These are phyloP conservation scores for Phlebiopsis flavidoalba DNA, from an alignment of 768 basidiomycete genomes.

Conservation along the genomic window DNA sequence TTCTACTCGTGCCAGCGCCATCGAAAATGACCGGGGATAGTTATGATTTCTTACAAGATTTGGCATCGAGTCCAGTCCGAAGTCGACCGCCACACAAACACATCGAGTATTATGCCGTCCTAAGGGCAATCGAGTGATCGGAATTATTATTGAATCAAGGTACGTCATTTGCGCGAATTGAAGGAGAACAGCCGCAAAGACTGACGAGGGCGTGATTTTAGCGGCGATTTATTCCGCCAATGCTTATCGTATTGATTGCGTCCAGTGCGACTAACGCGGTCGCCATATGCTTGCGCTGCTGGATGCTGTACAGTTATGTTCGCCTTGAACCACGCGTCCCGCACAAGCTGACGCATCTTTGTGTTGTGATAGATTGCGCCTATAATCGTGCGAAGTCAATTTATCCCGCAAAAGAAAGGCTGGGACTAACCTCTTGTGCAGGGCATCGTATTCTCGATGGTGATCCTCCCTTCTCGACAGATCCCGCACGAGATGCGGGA, in stretches of 20 bases:
- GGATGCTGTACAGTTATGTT: slow-evolving; percentile 14
- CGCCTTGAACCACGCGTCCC: background rate
- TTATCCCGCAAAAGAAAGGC: background rate
- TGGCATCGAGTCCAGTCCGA: slow-evolving; percentile 20
- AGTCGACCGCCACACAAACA: slow-evolving; percentile 10
- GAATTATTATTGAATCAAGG: slow-evolving; percentile 20
- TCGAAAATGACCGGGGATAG: slow-evolving; percentile 3
- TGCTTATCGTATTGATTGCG: slow-evolving; percentile 17
- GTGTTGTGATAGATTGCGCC: background rate
- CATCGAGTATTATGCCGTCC: background rate
- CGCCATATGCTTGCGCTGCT: slow-evolving; percentile 8
- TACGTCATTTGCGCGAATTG: background rate
- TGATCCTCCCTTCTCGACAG: slow-evolving; percentile 21
- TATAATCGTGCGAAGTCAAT: slow-evolving; percentile 1
- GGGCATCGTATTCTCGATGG: slow-evolving; percentile 20
- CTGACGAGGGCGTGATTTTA: background rate
- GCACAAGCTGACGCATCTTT: background rate
- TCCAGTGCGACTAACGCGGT: slow-evolving; percentile 7
- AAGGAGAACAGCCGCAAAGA: background rate
- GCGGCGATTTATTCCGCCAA: slow-evolving; percentile 16
- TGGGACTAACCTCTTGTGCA: background rate
- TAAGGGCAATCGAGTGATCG: slow-evolving; percentile 3
- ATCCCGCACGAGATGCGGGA: slow-evolving; percentile 11
- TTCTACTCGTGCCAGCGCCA: background rate
- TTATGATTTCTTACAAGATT: slow-evolving; percentile 23